Evolutionary conservation across 768 basidiomycete species (phyloP), one percentile per base, ranked within the genome.

Genomic region (Kwoniella sp.): DNA sequence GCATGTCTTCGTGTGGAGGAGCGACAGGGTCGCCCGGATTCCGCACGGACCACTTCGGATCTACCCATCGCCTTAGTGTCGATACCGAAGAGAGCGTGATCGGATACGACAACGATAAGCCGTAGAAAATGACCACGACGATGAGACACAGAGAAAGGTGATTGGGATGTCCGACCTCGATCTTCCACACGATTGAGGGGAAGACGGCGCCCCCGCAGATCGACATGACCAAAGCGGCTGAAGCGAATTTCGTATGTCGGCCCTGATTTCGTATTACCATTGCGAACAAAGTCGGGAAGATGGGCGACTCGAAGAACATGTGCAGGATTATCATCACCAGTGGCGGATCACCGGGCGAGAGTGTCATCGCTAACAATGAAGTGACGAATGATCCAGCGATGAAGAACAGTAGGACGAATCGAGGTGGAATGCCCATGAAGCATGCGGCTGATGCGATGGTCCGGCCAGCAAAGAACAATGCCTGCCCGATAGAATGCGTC

Each of bases 221-320:
- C 1, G 74, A 68, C 67, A 74, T 76, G 7, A 68, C 65, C 28
- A 74, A 38, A 13, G 48, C 61, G 3, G 74, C 71, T 13, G 75
- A 65, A 12, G 70, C 73, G 50, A 72, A 64, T 59, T 76, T 76
- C 2, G 74, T 75, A 56, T 73, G 66, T 63, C 63, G 58, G 1
- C 79, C 79, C 54, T 77, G 74, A 26, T 66, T 66, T 1, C 79
- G 69, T 1, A 78, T 59, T 13, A 61, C 66, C 56, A 80, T 75
- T 31, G 79, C 77, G 72, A 74, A 78, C 11, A 80, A 20, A 7
- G 71, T 66, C 1, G 79, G 79, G 64, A 80, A 78, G 38, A 80
- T 75, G 30, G 77, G 65, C 0, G 71, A 65, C 58, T 80, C 73
- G 66, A 77, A 78, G 61, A 80, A 73, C 15, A 65, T 55, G 58